phyloP scores from a whole-genome alignment of 257 asterid genomes.

The Rauvolfia tetraphylla region DNA sequence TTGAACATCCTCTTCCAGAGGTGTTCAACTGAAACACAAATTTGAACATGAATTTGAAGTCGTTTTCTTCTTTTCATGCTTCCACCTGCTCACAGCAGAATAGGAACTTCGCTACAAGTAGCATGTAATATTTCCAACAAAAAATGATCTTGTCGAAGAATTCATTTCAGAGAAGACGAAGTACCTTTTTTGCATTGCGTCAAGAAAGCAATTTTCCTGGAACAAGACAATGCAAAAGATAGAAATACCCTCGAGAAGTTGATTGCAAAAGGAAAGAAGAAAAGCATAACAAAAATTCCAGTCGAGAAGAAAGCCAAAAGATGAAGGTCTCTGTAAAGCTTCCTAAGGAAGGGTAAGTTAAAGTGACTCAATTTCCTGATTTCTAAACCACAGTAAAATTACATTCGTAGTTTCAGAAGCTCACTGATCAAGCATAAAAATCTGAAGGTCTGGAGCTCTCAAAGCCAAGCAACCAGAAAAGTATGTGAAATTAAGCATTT shows the following conservation, averaged over 20 bases:
- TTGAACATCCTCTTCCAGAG: not conserved
- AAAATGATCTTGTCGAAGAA: not conserved
- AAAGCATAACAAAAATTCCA: not conserved
- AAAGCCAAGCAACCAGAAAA: not conserved
- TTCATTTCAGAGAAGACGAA: not conserved
- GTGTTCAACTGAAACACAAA: not conserved
- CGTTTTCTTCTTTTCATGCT: not conserved
- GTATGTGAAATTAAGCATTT: not conserved
- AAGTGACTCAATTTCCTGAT: not conserved
- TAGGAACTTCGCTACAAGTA: not conserved
- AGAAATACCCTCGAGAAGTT: not conserved
- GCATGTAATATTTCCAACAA: not conserved
- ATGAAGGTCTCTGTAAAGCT: not conserved
- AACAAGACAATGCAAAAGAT: not conserved
- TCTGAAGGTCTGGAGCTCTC: not conserved
- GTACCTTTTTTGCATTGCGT: not conserved
- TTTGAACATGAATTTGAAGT: not conserved
- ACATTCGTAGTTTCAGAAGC: not conserved
- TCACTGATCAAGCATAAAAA: not conserved
- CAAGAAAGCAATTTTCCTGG: not conserved
- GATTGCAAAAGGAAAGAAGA: not conserved
- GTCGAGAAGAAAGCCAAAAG: not conserved
- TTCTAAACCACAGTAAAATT: not conserved
- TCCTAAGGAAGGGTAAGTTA: not conserved
- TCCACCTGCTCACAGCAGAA: not conserved